These are phyloP conservation scores for Candida koratica DNA, from an alignment of 805 yeast species.

Conservation along the genomic window DNA sequence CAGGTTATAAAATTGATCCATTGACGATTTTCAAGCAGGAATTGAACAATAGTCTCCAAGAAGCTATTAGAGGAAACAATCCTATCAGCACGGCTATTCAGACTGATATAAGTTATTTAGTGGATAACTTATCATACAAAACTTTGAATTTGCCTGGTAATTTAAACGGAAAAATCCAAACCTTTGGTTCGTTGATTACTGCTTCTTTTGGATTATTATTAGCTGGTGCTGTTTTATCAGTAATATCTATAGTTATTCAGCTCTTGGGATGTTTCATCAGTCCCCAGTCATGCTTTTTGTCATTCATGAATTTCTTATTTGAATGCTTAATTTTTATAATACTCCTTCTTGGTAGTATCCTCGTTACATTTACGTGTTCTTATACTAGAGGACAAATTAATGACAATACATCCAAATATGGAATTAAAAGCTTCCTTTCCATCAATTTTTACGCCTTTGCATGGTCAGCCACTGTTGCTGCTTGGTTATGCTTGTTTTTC, in stretches of 20 bases:
- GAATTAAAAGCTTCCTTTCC: slow-evolving; percentile 52
- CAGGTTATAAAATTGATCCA: slow-evolving; percentile 58
- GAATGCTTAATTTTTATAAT: slow-evolving; percentile 44
- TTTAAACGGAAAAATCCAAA: slow-evolving; percentile 42
- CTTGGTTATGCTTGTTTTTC: slow-evolving; percentile 27
- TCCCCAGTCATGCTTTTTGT: slow-evolving; percentile 44
- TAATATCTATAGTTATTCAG: slow-evolving; percentile 48
- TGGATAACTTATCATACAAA: slow-evolving; percentile 23
- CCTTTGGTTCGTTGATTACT: slow-evolving; percentile 46
- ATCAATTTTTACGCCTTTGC: slow-evolving; percentile 52
- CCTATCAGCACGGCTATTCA: slow-evolving; percentile 23
- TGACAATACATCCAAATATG: slow-evolving; percentile 43
- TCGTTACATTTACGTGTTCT: slow-evolving; percentile 60
- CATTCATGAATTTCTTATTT: slow-evolving; percentile 42
- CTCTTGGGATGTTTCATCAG: slow-evolving; percentile 37
- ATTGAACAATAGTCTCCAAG: slow-evolving; percentile 24
- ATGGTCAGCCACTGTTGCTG: slow-evolving; percentile 60
- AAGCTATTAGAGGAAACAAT: slow-evolving; percentile 22
- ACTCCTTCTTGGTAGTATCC: slow-evolving; percentile 46
- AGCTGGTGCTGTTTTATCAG: slow-evolving; percentile 32
- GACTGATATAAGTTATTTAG: slow-evolving; percentile 20
- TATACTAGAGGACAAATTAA: slow-evolving; percentile 51
- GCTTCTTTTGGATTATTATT: slow-evolving; percentile 51
- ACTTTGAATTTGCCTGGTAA: slow-evolving; percentile 51
- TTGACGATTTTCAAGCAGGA: slow-evolving; percentile 32